Evolutionary conservation across 1,139 yeast genomes (phyloP), one percentile per base, ranked within the genome.

Genomic region (Yamadazyma diddensiae): DNA sequence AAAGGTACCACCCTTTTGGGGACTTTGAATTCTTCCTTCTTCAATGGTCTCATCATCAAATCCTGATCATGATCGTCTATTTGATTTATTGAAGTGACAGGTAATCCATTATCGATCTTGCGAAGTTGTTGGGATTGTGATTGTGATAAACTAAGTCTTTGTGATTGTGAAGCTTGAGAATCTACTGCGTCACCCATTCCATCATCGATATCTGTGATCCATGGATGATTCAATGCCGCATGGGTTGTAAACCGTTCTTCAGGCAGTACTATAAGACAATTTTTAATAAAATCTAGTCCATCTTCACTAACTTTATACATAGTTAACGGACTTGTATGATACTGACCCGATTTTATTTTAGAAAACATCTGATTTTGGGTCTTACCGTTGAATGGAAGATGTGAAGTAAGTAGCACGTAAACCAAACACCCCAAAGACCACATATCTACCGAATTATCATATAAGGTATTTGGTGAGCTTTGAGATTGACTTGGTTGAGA

Each of bases 391-490:
- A 92, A 92, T 2, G 98, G 98, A 37, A 90, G 63, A 65, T 87
- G 96, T 0, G 94, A 92, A 0, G 97, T 90, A 34, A 92, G 60
- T 24, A 90, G 77, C 8, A 92, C 97, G 58, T 87, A 92, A 0
- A 88, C 82, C 21, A 92, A 63, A 56, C 98, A 92, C 0, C 97
- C 75, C 24, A 69, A 52, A 1, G 97, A 86, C 98, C 98, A 92
- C 69, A 92, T 85, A 56, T 92, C 98, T 5, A 90, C 97, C 38
- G 85, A 70, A 27, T 84, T 81, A 4, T 95, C 86, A 51, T 92
- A 92, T 35, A 82, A 70, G 17, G 43, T 47, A 24, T 46, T 30
- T 6, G 36, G 28, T 14, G 30, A 16, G 3, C 29, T 48, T 28
- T 46, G 52, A 5, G 34, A 34, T 27, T 34, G 44, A 22, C 30